Evolutionary conservation across 1,284 basidiomycete genomes (phyloP).

Genomic region (Sporisorium iseilematis-ciliati): DNA sequence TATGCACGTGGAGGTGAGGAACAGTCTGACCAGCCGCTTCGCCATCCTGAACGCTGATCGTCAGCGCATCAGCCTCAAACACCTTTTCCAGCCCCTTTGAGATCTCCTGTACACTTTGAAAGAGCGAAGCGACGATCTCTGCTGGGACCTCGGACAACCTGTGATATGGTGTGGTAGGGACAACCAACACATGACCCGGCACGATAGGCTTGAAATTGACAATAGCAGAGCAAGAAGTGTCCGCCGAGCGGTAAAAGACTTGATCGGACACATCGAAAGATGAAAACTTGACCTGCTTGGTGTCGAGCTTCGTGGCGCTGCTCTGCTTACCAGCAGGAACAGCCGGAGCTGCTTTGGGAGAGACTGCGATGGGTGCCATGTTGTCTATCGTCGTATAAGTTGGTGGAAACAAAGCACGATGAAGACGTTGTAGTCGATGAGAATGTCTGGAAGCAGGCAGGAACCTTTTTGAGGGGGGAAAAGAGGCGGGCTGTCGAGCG

Average conservation of each 20-base stretch:
- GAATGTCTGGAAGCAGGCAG: conserved; percentile 18
- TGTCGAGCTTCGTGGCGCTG: neutral
- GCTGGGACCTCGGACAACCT: conserved; percentile 54
- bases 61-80: conserved; percentile 59
- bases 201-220: conserved; percentile 69
- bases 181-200: conserved; percentile 65
- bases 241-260: conserved; percentile 47
- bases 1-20: conserved; percentile 66
- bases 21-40: conserved; percentile 62
- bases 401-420: conserved; percentile 14
- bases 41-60: conserved; percentile 66
- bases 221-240: conserved; percentile 42
- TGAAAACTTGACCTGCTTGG: conserved; percentile 31
- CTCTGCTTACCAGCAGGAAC: conserved; percentile 11
- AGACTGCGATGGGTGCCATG: conserved; percentile 46
- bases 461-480: conserved; percentile 31
- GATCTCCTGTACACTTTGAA: conserved; percentile 60
- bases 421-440: conserved; percentile 32
- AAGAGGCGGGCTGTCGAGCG: conserved; percentile 9
- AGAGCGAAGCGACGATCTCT: conserved; percentile 49
- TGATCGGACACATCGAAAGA: conserved; percentile 56
- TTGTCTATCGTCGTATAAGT: conserved; percentile 2
- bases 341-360: conserved; percentile 36
- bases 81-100: conserved; percentile 52
- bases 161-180: conserved; percentile 55